Percentiles rank a stretch among this genome's conserved stretches.
phyloP scores from a whole-genome alignment of 345 rosid species.

The Salix viminalis region DNA sequence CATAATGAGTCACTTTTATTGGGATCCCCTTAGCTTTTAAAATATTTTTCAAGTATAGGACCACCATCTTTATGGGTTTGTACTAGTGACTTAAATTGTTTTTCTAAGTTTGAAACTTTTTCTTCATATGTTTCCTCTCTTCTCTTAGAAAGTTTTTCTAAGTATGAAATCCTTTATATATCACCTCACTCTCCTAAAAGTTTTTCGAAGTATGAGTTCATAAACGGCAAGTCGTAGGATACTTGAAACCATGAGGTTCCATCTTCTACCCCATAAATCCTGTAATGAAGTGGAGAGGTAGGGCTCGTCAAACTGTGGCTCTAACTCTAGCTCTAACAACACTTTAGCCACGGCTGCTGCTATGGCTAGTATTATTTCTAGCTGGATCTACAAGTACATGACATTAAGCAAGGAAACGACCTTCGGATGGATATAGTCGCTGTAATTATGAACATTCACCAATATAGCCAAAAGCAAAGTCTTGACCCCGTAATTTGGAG shows the following conservation, averaged over 20 bases:
- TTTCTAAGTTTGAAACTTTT: no score
- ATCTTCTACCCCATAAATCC: conserved; percentile 28
- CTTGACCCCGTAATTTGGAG: conserved; percentile 32
- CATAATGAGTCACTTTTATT: no score
- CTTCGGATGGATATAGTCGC: conserved; percentile 29
- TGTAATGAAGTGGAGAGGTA: conserved; percentile 30
- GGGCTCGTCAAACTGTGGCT: conserved; percentile 56
- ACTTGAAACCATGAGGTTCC: conserved; percentile 18
- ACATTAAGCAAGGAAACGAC: conserved; percentile 32
- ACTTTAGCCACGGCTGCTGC: conserved; percentile 36
- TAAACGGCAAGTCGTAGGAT: conserved; percentile 22
- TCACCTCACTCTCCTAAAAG: no score
- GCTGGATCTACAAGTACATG: conserved; percentile 36
- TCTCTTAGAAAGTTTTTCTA: no score
- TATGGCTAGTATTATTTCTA: conserved; percentile 41
- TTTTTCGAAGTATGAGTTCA: background rate
- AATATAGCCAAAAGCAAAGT: conserved; percentile 28
- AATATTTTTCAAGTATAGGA: no score
- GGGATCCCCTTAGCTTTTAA: no score
- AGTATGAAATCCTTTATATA: no score
- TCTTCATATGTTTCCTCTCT: no score
- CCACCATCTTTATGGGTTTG: no score
- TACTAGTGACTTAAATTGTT: no score
- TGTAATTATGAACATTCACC: conserved; percentile 20
- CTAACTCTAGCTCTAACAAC: conserved; percentile 29